Percentiles rank a stretch among this genome's conserved stretches.
Conservation (phyloP, 441 rosid species). For the Mallotus japonicus region DNA sequence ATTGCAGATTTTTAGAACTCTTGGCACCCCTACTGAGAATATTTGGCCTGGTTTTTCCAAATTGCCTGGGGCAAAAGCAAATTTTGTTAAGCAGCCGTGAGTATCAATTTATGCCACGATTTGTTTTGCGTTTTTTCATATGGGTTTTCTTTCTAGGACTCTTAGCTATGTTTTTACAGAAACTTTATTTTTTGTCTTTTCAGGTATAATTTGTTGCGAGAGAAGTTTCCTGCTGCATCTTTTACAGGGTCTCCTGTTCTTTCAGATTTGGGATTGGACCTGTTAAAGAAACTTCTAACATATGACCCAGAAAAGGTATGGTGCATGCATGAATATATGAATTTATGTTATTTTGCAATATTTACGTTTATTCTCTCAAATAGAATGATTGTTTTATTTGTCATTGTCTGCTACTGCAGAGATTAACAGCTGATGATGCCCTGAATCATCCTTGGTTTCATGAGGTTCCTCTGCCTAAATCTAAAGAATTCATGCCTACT, state of each 20-base stretch:
- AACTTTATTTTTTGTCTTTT: conserved; percentile 19
- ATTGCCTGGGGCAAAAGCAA: conserved; percentile 66
- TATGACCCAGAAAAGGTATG: conserved; percentile 71
- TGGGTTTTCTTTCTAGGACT: neutral
- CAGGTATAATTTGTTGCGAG: conserved; percentile 69
- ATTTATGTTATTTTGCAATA: neutral
- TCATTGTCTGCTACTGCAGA: conserved; percentile 39
- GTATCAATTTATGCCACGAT: conserved; percentile 22
- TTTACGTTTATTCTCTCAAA: neutral
- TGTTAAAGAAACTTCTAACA: conserved; percentile 61
- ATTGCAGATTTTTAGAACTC: conserved; percentile 63
- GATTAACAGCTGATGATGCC: conserved; percentile 77
- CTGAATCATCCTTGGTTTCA: conserved; percentile 74
- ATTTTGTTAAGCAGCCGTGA: conserved; percentile 65
- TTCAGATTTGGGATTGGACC: conserved; percentile 76
- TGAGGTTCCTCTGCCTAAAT: conserved; percentile 70
- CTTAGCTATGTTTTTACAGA: neutral
- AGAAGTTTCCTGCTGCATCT: conserved; percentile 68
- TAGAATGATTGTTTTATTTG: conserved; percentile 4
- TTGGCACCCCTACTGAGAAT: conserved; percentile 72
- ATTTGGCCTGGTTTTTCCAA: conserved; percentile 67
- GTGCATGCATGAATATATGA: neutral
- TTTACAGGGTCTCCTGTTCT: conserved; percentile 73
- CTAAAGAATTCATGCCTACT: conserved; percentile 76
- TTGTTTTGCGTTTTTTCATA: neutral